These are phyloP conservation scores for Thelonectria blattea DNA, from an alignment of 2,329 filamentous ascomycete species.

Conservation along the genomic window DNA sequence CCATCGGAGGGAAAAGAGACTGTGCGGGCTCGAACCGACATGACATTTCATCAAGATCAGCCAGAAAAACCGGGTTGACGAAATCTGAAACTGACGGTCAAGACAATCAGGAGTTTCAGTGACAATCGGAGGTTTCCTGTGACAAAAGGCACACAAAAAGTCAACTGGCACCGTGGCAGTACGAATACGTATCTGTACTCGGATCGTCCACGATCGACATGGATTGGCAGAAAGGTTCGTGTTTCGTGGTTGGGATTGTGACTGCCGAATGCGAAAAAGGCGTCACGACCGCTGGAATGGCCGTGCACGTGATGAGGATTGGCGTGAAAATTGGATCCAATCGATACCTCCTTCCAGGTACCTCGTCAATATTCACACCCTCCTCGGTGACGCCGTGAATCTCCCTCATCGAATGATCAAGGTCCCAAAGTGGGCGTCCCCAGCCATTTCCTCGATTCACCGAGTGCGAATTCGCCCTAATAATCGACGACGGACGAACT, in stretches of 20 bases:
- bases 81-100: not conserved
- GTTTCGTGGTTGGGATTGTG: not conserved
- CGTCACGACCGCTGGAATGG: not conserved
- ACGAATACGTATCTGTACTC: not conserved
- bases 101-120: not conserved
- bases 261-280: not conserved
- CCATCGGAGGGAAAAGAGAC: not conserved
- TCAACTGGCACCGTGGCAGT: not conserved
- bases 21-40: not conserved
- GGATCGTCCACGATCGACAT: not conserved
- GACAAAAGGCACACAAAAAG: not conserved
- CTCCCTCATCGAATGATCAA: too few relatives aligned
- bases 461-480: too few relatives aligned
- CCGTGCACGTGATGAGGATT: not conserved
- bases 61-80: conserved; percentile 4
- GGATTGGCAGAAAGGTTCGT: not conserved
- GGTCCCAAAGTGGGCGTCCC: too few relatives aligned
- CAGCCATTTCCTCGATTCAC: too few relatives aligned
- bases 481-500: too few relatives aligned
- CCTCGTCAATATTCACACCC: too few relatives aligned
- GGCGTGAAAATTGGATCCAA: not conserved
- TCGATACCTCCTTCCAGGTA: not conserved
- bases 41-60: conserved; percentile 9
- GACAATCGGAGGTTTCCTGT: not conserved
- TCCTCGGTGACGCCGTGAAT: too few relatives aligned